phyloP scores from a whole-genome alignment of 2,329 filamentous ascomycete species.

The Colletotrichum liriopes region DNA sequence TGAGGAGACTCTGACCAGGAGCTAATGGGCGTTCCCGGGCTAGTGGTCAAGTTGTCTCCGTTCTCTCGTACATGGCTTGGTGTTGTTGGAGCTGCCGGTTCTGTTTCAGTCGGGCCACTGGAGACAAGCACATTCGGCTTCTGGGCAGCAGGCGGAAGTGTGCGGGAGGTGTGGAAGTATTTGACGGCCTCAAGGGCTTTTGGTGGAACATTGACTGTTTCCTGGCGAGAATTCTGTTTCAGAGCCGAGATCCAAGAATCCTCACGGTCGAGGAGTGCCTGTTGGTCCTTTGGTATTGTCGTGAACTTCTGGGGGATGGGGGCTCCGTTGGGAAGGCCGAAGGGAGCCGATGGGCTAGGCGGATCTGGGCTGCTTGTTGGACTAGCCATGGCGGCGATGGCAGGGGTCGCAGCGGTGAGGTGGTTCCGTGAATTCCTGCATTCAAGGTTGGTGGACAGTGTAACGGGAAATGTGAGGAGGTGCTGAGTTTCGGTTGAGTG shows the following conservation, averaged over 20 bases:
- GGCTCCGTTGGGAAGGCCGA: slow-evolving; percentile 3
- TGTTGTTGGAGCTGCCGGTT: background rate
- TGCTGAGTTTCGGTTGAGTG: background rate
- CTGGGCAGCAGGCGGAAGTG: slow-evolving; percentile 39
- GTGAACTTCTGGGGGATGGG: slow-evolving; percentile 48
- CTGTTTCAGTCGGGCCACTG: slow-evolving; percentile 2
- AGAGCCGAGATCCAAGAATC: slow-evolving; percentile 56
- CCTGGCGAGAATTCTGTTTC: slow-evolving; percentile 45
- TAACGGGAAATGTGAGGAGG: background rate
- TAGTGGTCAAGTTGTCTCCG: background rate
- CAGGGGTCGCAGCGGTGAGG: background rate
- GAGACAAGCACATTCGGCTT: slow-evolving; percentile 15
- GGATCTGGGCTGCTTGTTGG: slow-evolving; percentile 27
- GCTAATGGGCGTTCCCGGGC: slow-evolving; percentile 6
- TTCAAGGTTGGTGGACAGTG: slow-evolving; percentile 8
- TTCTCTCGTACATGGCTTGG: background rate
- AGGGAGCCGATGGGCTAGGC: background rate
- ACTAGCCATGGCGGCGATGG: slow-evolving; percentile 21
- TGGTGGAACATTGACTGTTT: slow-evolving; percentile 53
- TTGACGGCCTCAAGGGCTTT: slow-evolving; percentile 54
- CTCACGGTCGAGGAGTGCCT: slow-evolving; percentile 52
- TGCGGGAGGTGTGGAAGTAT: slow-evolving; percentile 41
- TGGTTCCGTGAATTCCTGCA: slow-evolving; percentile 5
- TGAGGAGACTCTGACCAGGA: slow-evolving; percentile 47
- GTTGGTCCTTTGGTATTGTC: slow-evolving; percentile 58